Base-by-base conservation (phyloP, 352 stramenopile species). In the Pythium sp. region DNA sequence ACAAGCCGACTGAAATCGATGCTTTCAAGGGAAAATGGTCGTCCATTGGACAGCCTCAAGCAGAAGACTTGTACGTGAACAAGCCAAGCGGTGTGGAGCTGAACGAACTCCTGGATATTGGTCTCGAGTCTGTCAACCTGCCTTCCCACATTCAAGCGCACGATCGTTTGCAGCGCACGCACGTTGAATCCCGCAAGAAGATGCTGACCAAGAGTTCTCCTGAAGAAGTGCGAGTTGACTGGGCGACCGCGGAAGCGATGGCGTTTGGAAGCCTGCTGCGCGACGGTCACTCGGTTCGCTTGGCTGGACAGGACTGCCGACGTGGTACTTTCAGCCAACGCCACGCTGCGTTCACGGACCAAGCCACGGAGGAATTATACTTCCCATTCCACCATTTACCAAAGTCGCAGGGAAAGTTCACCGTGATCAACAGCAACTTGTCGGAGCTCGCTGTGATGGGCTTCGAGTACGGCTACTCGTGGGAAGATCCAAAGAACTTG, bases 391-490 rank as follows among this genome's bases (percentile, higher is more conserved):
- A 88, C 51, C 74, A 94, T 57, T 73, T 92, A 53, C 68, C 72
- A 0, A 55, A 75, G 28, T 73, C 73, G 12, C 61, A 79, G 55
- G 82, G 79, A 2, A 77, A 79, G 49, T 78, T 92, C 34, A 80
- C 73, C 28, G 84, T 94, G 14, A 72, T 92, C 38, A 93, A 93
- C 76, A 93, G 84, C 61, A 89, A 94, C 72, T 57, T 97, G 43
- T 94, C 86, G 14, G 91, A 97, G 64, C 76, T 96, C 57, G 91
- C 83, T 14, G 90, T 96, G 64, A 92, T 97, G 81, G 91, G 70
- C 0, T 97, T 93, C 57, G 90, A 97, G 71, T 95, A 95, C 63
- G 91, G 90, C 18, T 97, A 97, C 75, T 95, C 84, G 34, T 89
- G 91, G 67, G 89, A 97, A 64, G 85, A 89, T 64, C 87, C 88